These are phyloP conservation scores for Nakazawaea holstii DNA, from an alignment of 805 yeast species.

Conservation along the genomic window DNA sequence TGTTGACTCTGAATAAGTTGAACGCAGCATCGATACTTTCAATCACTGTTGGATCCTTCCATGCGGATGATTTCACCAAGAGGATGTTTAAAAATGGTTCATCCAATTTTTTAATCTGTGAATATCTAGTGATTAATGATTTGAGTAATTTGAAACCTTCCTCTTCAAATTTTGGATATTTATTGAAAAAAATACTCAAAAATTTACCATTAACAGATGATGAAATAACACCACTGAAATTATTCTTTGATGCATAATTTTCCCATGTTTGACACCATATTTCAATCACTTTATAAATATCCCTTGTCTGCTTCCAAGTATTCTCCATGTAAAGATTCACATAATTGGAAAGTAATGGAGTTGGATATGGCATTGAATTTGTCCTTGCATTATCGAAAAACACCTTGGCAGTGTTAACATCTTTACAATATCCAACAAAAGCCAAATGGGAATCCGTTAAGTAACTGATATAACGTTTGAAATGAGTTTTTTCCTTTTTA, in stretches of 20 bases:
- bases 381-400: constrained; percentile 71
- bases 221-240: constrained; percentile 62
- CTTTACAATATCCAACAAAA: constrained; percentile 74
- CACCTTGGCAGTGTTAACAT: constrained; percentile 62
- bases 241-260: constrained; percentile 45
- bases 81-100: constrained; percentile 81
- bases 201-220: constrained; percentile 67
- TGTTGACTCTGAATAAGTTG: constrained; percentile 47
- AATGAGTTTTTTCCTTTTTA: constrained; percentile 14
- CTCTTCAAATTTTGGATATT: constrained; percentile 42
- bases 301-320: constrained; percentile 50
- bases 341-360: constrained; percentile 68
- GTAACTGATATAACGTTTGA: constrained; percentile 33
- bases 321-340: constrained; percentile 60
- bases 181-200: constrained; percentile 61
- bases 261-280: constrained; percentile 60
- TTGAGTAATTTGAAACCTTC: constrained; percentile 51
- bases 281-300: constrained; percentile 51
- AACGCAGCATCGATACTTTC: constrained; percentile 60
- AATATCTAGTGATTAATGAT: constrained; percentile 49
- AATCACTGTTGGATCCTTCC: constrained; percentile 64
- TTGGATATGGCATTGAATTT: constrained; percentile 66
- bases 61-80: constrained; percentile 56
- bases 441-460: constrained; percentile 71
- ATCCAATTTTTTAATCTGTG: constrained; percentile 55